Base-by-base conservation (phyloP, 148 eudicot species). In the Rhododendron ovatum region DNA sequence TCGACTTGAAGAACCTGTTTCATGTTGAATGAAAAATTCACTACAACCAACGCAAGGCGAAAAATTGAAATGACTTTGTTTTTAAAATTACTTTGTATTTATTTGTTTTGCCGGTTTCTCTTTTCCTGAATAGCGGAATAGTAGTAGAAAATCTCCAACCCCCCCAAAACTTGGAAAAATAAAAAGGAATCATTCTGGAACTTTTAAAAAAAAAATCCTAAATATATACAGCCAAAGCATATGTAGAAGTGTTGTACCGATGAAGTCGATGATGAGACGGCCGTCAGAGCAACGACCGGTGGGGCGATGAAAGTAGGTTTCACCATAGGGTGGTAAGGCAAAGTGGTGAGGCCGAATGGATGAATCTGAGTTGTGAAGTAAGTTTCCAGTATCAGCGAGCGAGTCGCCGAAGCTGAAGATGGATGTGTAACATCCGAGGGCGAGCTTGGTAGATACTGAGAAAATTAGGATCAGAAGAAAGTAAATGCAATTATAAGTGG, bases 361-460 rank as follows among this genome's bases (percentile, higher is more conserved):
- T 26, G 9, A 13, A 11, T 28, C 17, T 3, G 85, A 26, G 63
- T 83, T 79, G n/a, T 37, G 84, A 9, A 83, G 8, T 1, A 73
- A 57, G 78, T 91, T 91, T 17, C 93, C 93, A 20, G 91, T 91
- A 43, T 91, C 93, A 2, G 93, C 87, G 8, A 91, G 65, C 0
- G 91, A 91, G 53, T 91, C 90, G 4, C 93, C 93, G 17, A 91
- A 91, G 87, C 93, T 86, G 55, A 89, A 74, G 13, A 91, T 91
- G 39, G 91, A 88, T 24, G 83, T 84, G 82, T 80, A 89, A 69
- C 88, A 88, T 79, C 55, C 55, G 3, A 47, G 28, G 82, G 59
- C 2, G 18, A 26, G 59, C 28, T 79, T 4, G 35, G 43, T 48
- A 24, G 59, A 13, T 26, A 5, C 59, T 24, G 37, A 26, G 57